These are phyloP conservation scores for Ogataea wickerhamii DNA, from an alignment of 805 yeast species.

Conservation along the genomic window DNA sequence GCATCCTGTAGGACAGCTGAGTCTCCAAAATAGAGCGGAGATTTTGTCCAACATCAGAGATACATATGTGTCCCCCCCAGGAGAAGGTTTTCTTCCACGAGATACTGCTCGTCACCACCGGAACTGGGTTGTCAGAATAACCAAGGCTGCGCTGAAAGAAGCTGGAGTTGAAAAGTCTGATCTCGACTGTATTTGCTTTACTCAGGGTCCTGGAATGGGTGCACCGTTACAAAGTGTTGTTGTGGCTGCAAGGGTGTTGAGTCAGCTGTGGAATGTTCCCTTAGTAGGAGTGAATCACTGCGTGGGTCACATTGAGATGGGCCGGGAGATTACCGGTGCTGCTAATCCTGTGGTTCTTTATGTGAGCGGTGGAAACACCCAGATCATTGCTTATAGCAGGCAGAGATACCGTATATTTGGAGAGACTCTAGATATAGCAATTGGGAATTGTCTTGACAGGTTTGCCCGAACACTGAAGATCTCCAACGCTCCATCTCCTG, in stretches of 20 bases:
- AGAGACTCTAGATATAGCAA: slow-evolving; percentile 96
- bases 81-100: slow-evolving; percentile 94
- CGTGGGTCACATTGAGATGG: slow-evolving; percentile 98
- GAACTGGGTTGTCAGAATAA: slow-evolving; percentile 84
- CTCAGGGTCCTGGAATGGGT: slow-evolving; percentile 99
- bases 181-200: slow-evolving; percentile 81
- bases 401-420: slow-evolving; percentile 97
- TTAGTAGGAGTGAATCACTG: slow-evolving; percentile 96
- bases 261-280: slow-evolving; percentile 78
- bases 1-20: slow-evolving; percentile 61
- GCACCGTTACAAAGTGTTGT: slow-evolving; percentile 95
- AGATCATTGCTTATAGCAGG: slow-evolving; percentile 92
- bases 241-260: slow-evolving; percentile 82
- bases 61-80: slow-evolving; percentile 95
- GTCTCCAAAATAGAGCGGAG: slow-evolving; percentile 58
- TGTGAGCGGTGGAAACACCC: slow-evolving; percentile 98
- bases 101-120: slow-evolving; percentile 97
- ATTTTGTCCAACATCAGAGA: slow-evolving; percentile 90
- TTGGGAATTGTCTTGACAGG: slow-evolving; percentile 94
- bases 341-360: slow-evolving; percentile 94
- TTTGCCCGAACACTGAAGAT: slow-evolving; percentile 90
- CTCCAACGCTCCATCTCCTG: slow-evolving; percentile 94
- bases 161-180: slow-evolving; percentile 50
- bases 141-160: slow-evolving; percentile 61
- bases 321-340: slow-evolving; percentile 97